Conservation (phyloP, 306 rosid species). For the Malus fusca region DNA sequence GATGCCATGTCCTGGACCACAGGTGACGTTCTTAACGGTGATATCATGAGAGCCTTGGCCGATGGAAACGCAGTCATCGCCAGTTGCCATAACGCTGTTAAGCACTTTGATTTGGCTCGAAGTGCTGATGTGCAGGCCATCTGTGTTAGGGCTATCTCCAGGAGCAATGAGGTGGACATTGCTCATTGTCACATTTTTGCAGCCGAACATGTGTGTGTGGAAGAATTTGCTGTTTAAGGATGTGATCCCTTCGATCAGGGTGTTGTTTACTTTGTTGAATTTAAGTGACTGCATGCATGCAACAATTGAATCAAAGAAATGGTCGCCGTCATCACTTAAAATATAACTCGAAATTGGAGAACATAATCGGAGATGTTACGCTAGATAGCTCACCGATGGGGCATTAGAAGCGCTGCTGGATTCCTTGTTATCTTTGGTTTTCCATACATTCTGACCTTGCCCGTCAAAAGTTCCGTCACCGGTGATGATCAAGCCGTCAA, state of each 20-base stretch:
- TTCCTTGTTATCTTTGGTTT: constrained; percentile 5
- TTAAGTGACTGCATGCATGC: constrained; percentile 42
- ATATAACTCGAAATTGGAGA: not conserved
- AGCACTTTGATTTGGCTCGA: constrained; percentile 21
- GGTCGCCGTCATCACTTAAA: not conserved
- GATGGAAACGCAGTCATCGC: constrained; percentile 70
- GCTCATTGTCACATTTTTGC: constrained; percentile 23
- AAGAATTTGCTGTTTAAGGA: constrained; percentile 51
- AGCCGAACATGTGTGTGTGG: constrained; percentile 28
- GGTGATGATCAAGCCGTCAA: constrained; percentile 33
- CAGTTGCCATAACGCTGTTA: constrained; percentile 42
- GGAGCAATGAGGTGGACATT: constrained; percentile 44
- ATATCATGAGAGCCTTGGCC: constrained; percentile 33
- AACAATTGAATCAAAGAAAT: not conserved
- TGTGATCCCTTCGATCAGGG: constrained; percentile 27
- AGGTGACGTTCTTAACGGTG: constrained; percentile 22
- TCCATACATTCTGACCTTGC: constrained; percentile 49
- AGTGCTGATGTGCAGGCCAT: constrained; percentile 53
- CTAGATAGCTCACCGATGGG: constrained; percentile 38
- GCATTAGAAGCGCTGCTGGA: constrained; percentile 26
- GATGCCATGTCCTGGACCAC: constrained; percentile 82
- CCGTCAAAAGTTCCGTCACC: constrained; percentile 69
- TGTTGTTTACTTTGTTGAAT: constrained; percentile 30
- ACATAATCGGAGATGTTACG: not conserved
- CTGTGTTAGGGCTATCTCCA: constrained; percentile 60